phyloP scores from a whole-genome alignment of 495 filamentous ascomycete genomes.

The Trichoderma reesei region DNA sequence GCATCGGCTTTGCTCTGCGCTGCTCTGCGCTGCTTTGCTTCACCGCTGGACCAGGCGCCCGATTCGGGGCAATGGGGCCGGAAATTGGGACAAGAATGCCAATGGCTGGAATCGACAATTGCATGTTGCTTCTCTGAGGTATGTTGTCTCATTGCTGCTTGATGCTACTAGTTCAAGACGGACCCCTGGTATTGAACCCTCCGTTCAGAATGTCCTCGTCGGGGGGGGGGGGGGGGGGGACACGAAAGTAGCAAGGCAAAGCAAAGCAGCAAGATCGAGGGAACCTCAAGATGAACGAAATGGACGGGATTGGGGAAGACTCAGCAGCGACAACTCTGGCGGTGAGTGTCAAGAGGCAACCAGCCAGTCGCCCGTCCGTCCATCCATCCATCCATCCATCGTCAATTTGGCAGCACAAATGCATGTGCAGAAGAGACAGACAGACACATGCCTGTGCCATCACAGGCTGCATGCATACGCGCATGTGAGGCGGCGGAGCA shows the following conservation, averaged over 20 bases:
- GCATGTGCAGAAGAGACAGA: not conserved
- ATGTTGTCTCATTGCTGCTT: no score
- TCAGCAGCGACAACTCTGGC: no score
- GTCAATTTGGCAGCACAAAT: no score
- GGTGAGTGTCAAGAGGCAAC: not conserved
- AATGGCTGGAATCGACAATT: no score
- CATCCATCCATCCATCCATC: no score
- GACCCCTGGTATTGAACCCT: no score
- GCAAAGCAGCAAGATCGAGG: not conserved
- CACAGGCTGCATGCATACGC: not conserved
- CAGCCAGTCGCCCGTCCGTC: not conserved
- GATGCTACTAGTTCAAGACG: no score
- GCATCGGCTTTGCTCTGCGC: no score
- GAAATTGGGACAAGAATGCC: not conserved
- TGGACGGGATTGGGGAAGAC: not conserved
- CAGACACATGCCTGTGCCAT: not conserved
- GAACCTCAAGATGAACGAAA: not conserved
- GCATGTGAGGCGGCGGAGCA: not conserved
- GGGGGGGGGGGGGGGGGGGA: no score
- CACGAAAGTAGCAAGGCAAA: not conserved
- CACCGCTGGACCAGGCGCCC: constrained; percentile 6
- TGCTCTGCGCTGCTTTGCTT: not conserved
- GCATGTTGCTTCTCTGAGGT: no score
- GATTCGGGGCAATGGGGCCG: constrained; percentile 1
- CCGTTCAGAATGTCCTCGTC: no score